These are phyloP conservation scores for Boletus subcaerulescens DNA, from an alignment of 768 basidiomycete species.

Conservation along the genomic window DNA sequence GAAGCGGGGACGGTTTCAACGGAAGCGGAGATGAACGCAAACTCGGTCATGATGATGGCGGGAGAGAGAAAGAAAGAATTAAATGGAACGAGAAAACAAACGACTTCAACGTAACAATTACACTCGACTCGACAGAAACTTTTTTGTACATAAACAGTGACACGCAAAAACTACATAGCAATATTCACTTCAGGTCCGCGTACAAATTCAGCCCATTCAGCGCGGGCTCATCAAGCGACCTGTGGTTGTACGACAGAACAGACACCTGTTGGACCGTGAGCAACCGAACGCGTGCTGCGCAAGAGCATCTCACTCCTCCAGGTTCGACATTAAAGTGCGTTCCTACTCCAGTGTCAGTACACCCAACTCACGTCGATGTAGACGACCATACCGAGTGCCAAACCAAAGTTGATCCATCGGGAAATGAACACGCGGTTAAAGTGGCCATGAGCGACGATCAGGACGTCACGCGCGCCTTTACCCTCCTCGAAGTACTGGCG, in stretches of 20 bases:
- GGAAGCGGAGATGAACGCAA: conserved; percentile 25
- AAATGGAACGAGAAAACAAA: conserved; percentile 7
- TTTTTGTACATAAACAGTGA: conserved; percentile 19
- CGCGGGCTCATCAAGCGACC: conserved; percentile 71
- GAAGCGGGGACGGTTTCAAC: conserved; percentile 21
- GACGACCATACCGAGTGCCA: conserved; percentile 46
- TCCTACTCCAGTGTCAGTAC: conserved; percentile 38
- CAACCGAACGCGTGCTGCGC: not conserved
- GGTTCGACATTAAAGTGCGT: conserved; percentile 84
- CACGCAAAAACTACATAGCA: conserved; percentile 12
- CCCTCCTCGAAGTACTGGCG: conserved; percentile 66
- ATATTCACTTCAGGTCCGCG: conserved; percentile 37
- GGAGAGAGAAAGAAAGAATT: not conserved
- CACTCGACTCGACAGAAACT: conserved; percentile 7
- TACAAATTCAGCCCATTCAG: conserved; percentile 73
- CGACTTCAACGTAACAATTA: conserved; percentile 10
- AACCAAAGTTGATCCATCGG: conserved; percentile 75
- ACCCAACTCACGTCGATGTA: not conserved
- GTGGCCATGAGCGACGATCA: conserved; percentile 90
- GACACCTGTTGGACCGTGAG: conserved; percentile 51
- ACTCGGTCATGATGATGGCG: conserved; percentile 37
- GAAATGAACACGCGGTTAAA: conserved; percentile 73
- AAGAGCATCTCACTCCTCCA: conserved; percentile 55
- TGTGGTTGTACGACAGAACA: conserved; percentile 82
- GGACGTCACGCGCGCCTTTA: conserved; percentile 67